Evolutionary conservation across 805 yeast species (phyloP).

Genomic region (Pichia californica): DNA sequence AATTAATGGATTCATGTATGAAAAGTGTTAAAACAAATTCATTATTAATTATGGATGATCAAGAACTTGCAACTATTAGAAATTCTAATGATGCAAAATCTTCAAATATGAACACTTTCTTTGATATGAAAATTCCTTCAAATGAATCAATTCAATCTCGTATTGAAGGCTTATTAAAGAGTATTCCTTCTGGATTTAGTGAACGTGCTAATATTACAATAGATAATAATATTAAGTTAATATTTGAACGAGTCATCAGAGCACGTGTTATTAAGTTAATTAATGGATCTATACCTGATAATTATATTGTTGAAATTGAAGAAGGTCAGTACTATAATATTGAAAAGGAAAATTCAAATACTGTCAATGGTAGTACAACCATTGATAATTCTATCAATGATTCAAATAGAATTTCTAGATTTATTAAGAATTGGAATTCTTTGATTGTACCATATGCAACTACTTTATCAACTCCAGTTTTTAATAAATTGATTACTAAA

Average conservation of each 20-base stretch:
- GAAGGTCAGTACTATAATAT: conserved; percentile 5
- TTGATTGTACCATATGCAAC: conserved; percentile 56
- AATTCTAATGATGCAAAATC: conserved; percentile 16
- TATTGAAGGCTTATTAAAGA: conserved; percentile 4
- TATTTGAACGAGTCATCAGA: conserved; percentile 34
- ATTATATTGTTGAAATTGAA: conserved; percentile 32
- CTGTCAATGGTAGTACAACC: not conserved
- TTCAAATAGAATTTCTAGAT: conserved; percentile 27
- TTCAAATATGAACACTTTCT: conserved; percentile 9
- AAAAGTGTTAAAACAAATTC: conserved; percentile 22
- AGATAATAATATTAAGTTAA: conserved; percentile 35
- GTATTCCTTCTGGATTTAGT: conserved; percentile 7
- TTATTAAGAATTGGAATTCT: conserved; percentile 58
- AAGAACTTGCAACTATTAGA: conserved; percentile 20
- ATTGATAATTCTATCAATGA: not conserved
- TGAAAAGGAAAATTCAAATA: not conserved
- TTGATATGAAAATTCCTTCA: conserved; percentile 17
- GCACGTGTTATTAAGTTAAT: conserved; percentile 31
- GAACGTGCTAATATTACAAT: conserved; percentile 23
- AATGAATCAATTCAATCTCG: conserved; percentile 4
- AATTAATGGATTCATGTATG: conserved; percentile 41
- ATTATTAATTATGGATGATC: conserved; percentile 28
- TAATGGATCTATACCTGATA: conserved; percentile 33
- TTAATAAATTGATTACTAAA: conserved; percentile 39
- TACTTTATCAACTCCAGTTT: conserved; percentile 35